Evolutionary conservation across 805 yeast species (phyloP).

Genomic region (Ogataea ganodermae): DNA sequence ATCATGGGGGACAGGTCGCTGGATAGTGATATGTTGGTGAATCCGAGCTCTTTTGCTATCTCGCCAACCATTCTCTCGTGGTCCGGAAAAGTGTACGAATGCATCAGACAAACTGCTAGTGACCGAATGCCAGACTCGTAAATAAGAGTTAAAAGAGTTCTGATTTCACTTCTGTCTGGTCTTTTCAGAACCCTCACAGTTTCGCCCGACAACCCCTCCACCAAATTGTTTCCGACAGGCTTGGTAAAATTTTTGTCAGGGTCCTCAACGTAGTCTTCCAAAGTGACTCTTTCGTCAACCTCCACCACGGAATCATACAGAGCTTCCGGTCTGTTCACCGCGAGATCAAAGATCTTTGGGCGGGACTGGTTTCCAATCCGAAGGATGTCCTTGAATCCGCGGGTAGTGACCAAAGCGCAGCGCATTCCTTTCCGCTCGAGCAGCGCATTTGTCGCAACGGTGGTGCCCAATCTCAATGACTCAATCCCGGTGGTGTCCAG

Average conservation of each 20-base stretch:
- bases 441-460: constrained; percentile 94
- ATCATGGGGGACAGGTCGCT: constrained; percentile 77
- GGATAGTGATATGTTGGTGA: constrained; percentile 67
- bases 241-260: constrained; percentile 41
- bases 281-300: constrained; percentile 86
- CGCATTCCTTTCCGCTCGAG: constrained; percentile 90
- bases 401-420: constrained; percentile 83
- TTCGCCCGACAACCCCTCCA: constrained; percentile 69
- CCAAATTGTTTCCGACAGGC: constrained; percentile 39
- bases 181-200: constrained; percentile 54
- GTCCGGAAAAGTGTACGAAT: constrained; percentile 69
- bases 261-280: constrained; percentile 79
- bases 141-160: constrained; percentile 43
- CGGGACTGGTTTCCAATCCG: constrained; percentile 89
- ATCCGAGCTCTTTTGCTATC: constrained; percentile 67
- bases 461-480: constrained; percentile 86
- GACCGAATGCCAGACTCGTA: constrained; percentile 63
- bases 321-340: constrained; percentile 69
- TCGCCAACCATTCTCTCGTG: constrained; percentile 65
- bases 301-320: constrained; percentile 78
- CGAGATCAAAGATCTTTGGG: constrained; percentile 84
- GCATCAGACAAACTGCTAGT: constrained; percentile 70
- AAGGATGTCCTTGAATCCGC: constrained; percentile 83
- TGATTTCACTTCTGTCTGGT: constrained; percentile 50
- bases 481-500: constrained; percentile 65